Conservation (phyloP, 129 eudicot genomes). For the Flaveria linearis region DNA sequence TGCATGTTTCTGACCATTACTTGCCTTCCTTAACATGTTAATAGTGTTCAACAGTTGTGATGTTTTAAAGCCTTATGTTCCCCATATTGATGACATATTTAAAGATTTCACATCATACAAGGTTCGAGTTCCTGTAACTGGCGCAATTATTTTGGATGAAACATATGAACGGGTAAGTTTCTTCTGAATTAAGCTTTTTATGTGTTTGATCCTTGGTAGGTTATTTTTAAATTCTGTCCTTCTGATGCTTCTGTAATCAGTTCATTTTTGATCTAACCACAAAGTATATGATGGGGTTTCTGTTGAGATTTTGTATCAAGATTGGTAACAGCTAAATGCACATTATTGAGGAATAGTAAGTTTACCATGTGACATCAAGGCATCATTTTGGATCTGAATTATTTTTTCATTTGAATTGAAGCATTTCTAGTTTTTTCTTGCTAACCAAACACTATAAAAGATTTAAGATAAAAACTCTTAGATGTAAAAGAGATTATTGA, state of each 20-base stretch:
- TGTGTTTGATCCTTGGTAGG: slow-evolving; percentile 16
- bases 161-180: slow-evolving; percentile 83
- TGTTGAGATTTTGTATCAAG: neutral
- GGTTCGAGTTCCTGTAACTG: slow-evolving; percentile 98
- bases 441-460: slow-evolving; percentile 17
- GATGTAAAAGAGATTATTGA: neutral
- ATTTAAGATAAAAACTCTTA: neutral
- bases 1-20: neutral
- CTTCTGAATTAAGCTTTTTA: slow-evolving; percentile 7
- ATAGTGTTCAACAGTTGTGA: slow-evolving; percentile 96
- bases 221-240: neutral
- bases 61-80: slow-evolving; percentile 91
- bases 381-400: neutral
- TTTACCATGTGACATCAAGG: neutral
- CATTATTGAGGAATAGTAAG: neutral
- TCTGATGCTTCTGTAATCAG: neutral
- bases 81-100: slow-evolving; percentile 94
- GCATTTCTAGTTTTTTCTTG: neutral
- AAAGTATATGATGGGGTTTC: slow-evolving; percentile 10
- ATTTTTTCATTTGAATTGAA: neutral
- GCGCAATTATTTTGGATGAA: slow-evolving; percentile 95
- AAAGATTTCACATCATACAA: slow-evolving; percentile 98
- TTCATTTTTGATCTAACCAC: neutral
- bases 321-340: neutral
- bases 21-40: slow-evolving; percentile 56